Evolutionary conservation across 257 asterid genomes (phyloP).

Genomic region (Paulownia fortunei): DNA sequence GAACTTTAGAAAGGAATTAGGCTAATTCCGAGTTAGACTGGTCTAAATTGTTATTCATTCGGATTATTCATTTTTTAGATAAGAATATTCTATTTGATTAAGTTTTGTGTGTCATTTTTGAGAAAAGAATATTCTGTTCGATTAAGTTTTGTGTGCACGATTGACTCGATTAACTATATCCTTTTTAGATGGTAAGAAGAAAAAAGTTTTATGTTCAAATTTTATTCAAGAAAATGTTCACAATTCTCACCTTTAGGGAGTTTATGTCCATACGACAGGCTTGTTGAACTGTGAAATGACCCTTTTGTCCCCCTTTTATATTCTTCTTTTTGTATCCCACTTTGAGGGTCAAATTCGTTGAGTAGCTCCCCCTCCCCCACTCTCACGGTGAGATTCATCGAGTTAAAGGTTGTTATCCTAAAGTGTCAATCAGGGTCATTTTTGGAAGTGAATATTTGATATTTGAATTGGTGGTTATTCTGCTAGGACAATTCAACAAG

Average conservation of each 20-base stretch:
- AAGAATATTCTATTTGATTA: constrained; percentile 2
- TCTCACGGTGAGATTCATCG: not conserved
- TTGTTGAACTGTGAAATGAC: too few relatives aligned
- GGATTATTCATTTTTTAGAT: not conserved
- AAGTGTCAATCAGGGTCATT: not conserved
- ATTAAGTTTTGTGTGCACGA: not conserved
- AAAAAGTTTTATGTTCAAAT: too few relatives aligned
- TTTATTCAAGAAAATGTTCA: too few relatives aligned
- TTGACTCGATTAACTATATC: too few relatives aligned
- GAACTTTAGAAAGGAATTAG: not conserved
- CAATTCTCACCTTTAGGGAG: too few relatives aligned
- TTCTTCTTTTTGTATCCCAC: not conserved
- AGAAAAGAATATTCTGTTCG: not conserved
- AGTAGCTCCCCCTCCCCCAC: not conserved
- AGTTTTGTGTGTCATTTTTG: not conserved
- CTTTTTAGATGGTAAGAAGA: too few relatives aligned
- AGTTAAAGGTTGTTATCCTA: not conserved
- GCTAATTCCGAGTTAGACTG: not conserved
- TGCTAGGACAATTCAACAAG: not conserved
- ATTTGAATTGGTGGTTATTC: not conserved
- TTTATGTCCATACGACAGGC: too few relatives aligned
- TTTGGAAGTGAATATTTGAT: not conserved
- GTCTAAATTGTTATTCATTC: constrained; percentile 6
- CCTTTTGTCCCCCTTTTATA: not conserved
- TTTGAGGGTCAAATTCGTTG: not conserved